Percentiles rank a stretch among this genome's conserved stretches.
Conservation (phyloP, 2,329 filamentous ascomycete species). For the Aspergillus nomiae region DNA sequence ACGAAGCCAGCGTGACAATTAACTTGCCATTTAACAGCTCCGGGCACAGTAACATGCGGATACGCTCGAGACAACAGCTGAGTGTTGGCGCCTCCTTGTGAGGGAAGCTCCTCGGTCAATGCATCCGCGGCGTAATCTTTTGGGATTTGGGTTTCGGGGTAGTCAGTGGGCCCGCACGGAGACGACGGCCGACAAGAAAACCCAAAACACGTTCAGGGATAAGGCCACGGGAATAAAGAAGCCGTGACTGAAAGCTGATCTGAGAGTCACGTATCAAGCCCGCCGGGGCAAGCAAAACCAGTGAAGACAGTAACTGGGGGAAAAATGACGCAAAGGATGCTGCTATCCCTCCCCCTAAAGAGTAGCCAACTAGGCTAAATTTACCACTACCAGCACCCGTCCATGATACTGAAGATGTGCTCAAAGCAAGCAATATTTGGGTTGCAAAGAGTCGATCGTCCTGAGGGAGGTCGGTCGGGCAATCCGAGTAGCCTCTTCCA, state of each 20-base stretch:
- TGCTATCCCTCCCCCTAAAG: conserved; percentile 73
- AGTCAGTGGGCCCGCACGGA: conserved; percentile 48
- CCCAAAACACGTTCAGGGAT: conserved; percentile 61
- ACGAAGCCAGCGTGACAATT: conserved; percentile 68
- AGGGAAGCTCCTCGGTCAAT: conserved; percentile 43
- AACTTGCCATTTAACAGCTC: conserved; percentile 71
- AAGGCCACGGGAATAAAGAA: conserved; percentile 64
- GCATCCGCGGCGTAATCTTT: conserved; percentile 44
- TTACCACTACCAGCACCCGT: conserved; percentile 51
- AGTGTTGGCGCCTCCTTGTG: conserved; percentile 35
- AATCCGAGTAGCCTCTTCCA: conserved; percentile 76
- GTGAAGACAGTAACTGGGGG: conserved; percentile 65
- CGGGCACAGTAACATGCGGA: conserved; percentile 59
- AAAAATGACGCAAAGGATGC: conserved; percentile 71
- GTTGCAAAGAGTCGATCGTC: conserved; percentile 72
- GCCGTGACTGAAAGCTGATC: conserved; percentile 60
- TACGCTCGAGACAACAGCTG: conserved; percentile 56
- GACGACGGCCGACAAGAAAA: conserved; percentile 53
- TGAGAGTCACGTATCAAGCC: conserved; percentile 71
- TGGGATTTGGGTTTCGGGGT: conserved; percentile 31
- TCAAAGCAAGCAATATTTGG: conserved; percentile 70
- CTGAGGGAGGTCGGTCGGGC: conserved; percentile 66
- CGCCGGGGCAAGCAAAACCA: conserved; percentile 77
- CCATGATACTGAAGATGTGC: conserved; percentile 71
- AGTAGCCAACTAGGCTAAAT: conserved; percentile 78